Conservation (phyloP, 176 grass and related monocot species). For the Triticum timopheevii region DNA sequence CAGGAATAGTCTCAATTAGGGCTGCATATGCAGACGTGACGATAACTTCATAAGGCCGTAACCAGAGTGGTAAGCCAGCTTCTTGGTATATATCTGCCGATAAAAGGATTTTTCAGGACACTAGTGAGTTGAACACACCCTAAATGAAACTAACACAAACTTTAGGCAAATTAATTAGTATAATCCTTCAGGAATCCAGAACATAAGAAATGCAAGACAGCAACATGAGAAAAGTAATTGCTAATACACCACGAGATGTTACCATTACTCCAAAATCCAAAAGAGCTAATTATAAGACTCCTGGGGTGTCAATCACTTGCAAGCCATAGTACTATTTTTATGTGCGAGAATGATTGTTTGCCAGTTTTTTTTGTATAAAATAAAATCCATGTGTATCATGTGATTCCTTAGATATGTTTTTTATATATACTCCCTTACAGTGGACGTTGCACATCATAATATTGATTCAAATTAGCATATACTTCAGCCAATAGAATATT, state of each 20-base stretch:
- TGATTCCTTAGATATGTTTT: neutral
- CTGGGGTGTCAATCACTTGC: neutral
- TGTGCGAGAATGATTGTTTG: neutral
- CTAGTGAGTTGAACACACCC: neutral
- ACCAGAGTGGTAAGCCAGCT: conserved; percentile 98
- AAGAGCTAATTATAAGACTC: neutral
- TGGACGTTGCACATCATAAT: conserved; percentile 6
- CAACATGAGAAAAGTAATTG: neutral
- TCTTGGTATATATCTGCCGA: conserved; percentile 98
- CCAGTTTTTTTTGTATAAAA: neutral
- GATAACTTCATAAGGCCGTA: conserved; percentile 96
- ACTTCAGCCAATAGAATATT: conserved; percentile 9
- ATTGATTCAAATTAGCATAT: neutral
- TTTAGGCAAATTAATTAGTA: conserved; percentile 15
- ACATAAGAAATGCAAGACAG: neutral
- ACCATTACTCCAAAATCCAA: neutral
- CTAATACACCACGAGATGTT: neutral
- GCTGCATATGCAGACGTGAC: conserved; percentile 97
- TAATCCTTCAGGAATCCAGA: neutral
- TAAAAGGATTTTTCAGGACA: conserved; percentile 26
- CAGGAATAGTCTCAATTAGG: conserved; percentile 98
- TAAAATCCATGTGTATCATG: neutral
- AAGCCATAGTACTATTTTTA: neutral
- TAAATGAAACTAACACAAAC: conserved; percentile 8
- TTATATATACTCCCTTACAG: neutral